Percentiles rank a stretch among this genome's conserved stretches.
These are phyloP conservation scores for Penicillium nordicum DNA, from an alignment of 2,329 filamentous ascomycete genomes.

Conservation along the genomic window DNA sequence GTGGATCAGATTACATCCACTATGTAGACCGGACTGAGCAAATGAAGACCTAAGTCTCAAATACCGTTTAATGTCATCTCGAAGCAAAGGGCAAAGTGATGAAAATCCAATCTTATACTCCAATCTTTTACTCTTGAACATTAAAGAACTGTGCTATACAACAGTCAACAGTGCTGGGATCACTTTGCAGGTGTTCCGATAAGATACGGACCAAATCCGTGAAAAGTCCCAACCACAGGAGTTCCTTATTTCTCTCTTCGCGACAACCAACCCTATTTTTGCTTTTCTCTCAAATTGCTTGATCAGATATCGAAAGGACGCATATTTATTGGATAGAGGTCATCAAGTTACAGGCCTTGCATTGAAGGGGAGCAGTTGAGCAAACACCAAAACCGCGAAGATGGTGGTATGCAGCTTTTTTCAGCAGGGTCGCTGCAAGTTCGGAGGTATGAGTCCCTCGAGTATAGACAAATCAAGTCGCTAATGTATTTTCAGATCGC, in stretches of 20 bases:
- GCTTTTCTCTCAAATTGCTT: not conserved
- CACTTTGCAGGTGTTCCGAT: not conserved
- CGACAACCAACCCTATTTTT: not conserved
- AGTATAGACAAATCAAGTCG: not conserved
- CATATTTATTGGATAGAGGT: not conserved
- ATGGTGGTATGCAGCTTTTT: slow-evolving; percentile 62
- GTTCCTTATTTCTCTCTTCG: not conserved
- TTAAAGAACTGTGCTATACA: not conserved
- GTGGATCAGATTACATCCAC: not conserved
- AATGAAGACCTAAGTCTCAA: not conserved
- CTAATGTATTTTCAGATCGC: slow-evolving; percentile 42
- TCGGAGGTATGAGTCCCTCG: slow-evolving; percentile 53
- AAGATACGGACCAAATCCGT: slow-evolving; percentile 4
- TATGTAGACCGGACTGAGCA: not conserved
- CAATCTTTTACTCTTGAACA: not conserved
- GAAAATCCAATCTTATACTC: not conserved
- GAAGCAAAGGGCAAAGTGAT: not conserved
- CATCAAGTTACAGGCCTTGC: not conserved
- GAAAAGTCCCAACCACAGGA: slow-evolving; percentile 7
- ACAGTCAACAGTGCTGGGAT: not conserved
- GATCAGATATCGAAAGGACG: not conserved
- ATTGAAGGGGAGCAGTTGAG: not conserved
- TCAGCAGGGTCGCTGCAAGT: slow-evolving; percentile 62
- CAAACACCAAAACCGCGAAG: slow-evolving; percentile 10
- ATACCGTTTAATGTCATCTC: not conserved